Percentiles rank a stretch among this genome's conserved stretches.
These are phyloP conservation scores for Pestalotiopsis sp. DNA, from an alignment of 2,329 filamentous ascomycete species.

Conservation along the genomic window DNA sequence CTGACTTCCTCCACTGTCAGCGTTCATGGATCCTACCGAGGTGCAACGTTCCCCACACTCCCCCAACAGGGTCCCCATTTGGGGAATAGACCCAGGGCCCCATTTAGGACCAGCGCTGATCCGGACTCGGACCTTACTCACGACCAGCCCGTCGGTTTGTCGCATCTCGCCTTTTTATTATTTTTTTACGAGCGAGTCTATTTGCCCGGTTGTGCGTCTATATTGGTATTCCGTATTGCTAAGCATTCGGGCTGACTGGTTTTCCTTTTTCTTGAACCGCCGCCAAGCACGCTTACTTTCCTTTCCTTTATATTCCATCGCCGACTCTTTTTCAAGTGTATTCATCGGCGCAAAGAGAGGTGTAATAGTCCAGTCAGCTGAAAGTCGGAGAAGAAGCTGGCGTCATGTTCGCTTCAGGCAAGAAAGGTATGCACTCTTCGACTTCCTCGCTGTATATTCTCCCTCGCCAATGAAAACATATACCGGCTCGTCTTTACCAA, in stretches of 20 bases:
- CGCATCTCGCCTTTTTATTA: not conserved
- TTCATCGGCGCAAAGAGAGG: no score
- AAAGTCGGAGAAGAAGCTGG: not conserved
- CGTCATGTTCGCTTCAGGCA: not conserved
- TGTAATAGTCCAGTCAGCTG: not conserved
- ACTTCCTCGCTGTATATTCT: not conserved
- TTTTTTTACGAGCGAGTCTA: not conserved
- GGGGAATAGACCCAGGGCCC: no score
- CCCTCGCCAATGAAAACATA: not conserved
- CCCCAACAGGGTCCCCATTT: no score
- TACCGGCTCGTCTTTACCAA: not conserved
- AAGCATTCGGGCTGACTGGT: not conserved
- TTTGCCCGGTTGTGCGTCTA: not conserved
- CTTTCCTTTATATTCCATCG: not conserved
- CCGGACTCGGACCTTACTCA: not conserved
- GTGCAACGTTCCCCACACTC: no score
- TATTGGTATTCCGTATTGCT: not conserved
- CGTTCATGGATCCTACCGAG: no score
- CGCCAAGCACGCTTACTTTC: not conserved
- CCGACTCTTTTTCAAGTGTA: not conserved
- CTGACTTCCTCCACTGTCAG: no score
- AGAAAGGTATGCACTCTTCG: not conserved
- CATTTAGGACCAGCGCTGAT: not conserved
- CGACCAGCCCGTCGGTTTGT: not conserved
- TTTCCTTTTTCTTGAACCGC: not conserved